Evolutionary conservation across 441 rosid species (phyloP).

Genomic region (Erysimum cheiri): DNA sequence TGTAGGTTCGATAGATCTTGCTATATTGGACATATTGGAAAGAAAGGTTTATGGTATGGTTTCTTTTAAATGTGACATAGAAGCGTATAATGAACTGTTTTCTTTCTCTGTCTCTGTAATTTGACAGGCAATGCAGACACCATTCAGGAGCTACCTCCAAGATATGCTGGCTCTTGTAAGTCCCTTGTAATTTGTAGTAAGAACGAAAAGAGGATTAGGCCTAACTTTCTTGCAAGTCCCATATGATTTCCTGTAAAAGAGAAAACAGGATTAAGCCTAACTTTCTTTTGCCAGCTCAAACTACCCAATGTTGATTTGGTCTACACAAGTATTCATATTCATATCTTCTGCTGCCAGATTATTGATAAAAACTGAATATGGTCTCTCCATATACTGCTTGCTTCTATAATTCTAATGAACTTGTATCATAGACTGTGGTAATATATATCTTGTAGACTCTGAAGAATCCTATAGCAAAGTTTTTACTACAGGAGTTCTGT

Average conservation of each 20-base stretch:
- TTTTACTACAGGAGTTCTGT: background rate
- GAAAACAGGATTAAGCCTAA: background rate
- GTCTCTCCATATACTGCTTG: background rate
- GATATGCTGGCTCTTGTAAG: conserved; percentile 87
- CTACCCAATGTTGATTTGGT: background rate
- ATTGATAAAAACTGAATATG: conserved; percentile 8
- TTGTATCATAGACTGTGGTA: background rate
- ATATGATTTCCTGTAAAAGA: conserved; percentile 20
- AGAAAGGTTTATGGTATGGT: background rate
- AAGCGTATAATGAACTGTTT: background rate
- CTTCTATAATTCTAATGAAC: background rate
- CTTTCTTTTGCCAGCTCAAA: background rate
- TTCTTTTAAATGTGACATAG: background rate
- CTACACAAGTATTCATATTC: background rate
- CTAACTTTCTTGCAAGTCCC: conserved; percentile 46
- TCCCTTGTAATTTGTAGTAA: conserved; percentile 24
- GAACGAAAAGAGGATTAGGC: background rate
- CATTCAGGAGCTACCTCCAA: conserved; percentile 81
- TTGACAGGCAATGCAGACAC: conserved; percentile 78
- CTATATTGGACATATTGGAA: background rate
- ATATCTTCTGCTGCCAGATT: background rate
- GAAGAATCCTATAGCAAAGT: background rate
- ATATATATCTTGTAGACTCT: background rate
- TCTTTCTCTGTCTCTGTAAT: background rate
- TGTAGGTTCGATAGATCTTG: background rate